A percentile compares a stretch with the other conserved stretches of the same genome.
These are phyloP conservation scores for Thinopyrum elongatum DNA, from an alignment of 176 grass and related monocot species.

Conservation along the genomic window DNA sequence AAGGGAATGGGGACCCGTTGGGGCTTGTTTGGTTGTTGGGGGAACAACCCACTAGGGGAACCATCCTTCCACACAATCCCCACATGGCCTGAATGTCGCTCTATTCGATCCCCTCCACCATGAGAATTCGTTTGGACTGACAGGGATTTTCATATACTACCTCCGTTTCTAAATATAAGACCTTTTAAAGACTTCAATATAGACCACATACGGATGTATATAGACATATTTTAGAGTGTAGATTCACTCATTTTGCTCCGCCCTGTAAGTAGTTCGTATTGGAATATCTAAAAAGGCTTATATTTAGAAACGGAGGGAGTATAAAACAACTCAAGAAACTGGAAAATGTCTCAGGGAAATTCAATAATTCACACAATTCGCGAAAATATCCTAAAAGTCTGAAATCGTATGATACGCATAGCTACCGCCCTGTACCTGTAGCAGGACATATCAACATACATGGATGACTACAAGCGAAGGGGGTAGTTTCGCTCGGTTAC, in stretches of 20 bases:
- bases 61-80: neutral
- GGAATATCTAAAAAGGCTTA: too few species aligned
- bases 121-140: neutral
- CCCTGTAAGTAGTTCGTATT: too few species aligned
- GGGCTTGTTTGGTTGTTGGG: too few species aligned
- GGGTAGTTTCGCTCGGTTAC: neutral
- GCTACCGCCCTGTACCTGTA: neutral
- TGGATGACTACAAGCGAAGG: neutral
- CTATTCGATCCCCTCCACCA: neutral
- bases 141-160: neutral
- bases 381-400: neutral
- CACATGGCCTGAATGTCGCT: neutral
- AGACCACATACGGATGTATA: too few species aligned
- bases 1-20: neutral
- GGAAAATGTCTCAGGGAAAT: too few species aligned
- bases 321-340: too few species aligned
- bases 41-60: neutral
- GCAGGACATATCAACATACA: neutral
- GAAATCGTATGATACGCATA: neutral
- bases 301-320: too few species aligned
- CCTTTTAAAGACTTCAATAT: too few species aligned
- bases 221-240: too few species aligned
- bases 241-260: too few species aligned
- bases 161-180: too few species aligned
- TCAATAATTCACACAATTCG: neutral